Conservation (phyloP, 2,329 filamentous ascomycete species). For the Fusarium drepaniforme region DNA sequence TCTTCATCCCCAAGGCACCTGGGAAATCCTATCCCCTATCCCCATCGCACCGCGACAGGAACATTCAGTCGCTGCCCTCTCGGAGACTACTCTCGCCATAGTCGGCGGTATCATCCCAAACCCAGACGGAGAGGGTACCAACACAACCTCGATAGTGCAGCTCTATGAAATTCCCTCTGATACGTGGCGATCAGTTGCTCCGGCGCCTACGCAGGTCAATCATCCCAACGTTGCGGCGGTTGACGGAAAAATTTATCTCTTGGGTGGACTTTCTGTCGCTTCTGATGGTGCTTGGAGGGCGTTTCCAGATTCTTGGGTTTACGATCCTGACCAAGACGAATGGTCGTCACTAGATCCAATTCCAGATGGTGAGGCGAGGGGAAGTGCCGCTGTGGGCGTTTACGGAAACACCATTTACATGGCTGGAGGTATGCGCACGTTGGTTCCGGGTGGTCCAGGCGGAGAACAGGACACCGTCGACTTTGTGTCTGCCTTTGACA, state of each 20-base stretch:
- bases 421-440: constrained; percentile 51
- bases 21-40: constrained; percentile 40
- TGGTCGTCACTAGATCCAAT: constrained; percentile 46
- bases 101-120: constrained; percentile 44
- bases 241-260: constrained; percentile 52
- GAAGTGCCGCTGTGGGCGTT: constrained; percentile 50
- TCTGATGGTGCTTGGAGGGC: constrained; percentile 44
- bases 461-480: constrained; percentile 45
- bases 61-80: constrained; percentile 42
- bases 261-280: constrained; percentile 50
- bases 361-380: constrained; percentile 44
- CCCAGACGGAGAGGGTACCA: constrained; percentile 11
- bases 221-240: constrained; percentile 54
- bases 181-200: constrained; percentile 44
- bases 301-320: constrained; percentile 45
- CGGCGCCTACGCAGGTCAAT: constrained; percentile 48
- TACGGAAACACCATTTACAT: constrained; percentile 49
- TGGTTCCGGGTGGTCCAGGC: constrained; percentile 10
- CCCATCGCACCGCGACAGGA: constrained; percentile 44
- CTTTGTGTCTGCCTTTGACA: constrained; percentile 49
- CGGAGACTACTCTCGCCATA: constrained; percentile 38
- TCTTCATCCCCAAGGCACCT: constrained; percentile 21
- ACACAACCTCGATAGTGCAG: constrained; percentile 45
- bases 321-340: constrained; percentile 40
- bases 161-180: constrained; percentile 47